Base-by-base conservation (phyloP, 805 yeast genomes). In the Saturnispora sanitii region DNA sequence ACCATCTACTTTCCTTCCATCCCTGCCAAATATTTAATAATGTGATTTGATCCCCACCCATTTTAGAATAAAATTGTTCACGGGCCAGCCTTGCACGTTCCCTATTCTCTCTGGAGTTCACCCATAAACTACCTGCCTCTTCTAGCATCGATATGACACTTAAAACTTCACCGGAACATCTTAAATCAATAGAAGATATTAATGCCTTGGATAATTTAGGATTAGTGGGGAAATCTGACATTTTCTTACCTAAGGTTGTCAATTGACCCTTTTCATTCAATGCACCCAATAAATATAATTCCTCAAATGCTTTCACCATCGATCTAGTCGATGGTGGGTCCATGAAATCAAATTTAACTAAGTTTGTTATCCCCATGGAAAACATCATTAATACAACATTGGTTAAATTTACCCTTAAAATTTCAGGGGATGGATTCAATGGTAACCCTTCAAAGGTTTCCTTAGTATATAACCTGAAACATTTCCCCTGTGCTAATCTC, bases 401-500 rank as follows among this genome's bases (percentile, higher is more conserved):
- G 0, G 88, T 69, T 31, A 92, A 60, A 52, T 90, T 88, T 18
- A 82, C 83, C 41, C 98, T 64, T 42, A 87, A 64, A n/a, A 92
- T 90, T 51, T 92, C 98, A 0, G 99, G 97, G 0, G 83, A 77
- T 1, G 96, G 85, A 54, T 79, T 80, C 2, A 73, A 66, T 9
- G 81, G 80, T 56, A 92, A 65, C 50, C 90, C 97, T 46, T 74
- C 67, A 51, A 75, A 92, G 0, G 92, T 78, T 72, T 82, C 71
- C 55, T 85, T 84, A 0, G 98, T 90, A 56, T 77, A 92, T 18
- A 92, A 64, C 29, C 99, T 60, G 54, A 82, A 92, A 61, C 97
- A 92, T 56, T 85, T 84, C 15, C 98, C 98, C 0, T 97, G 96
- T 1, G 95, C 88, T 6, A 94, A 87, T 66, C 98, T 79, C 32